Evolutionary conservation across 495 filamentous ascomycete species (phyloP).

Genomic region (Chaetomium cochliodes): DNA sequence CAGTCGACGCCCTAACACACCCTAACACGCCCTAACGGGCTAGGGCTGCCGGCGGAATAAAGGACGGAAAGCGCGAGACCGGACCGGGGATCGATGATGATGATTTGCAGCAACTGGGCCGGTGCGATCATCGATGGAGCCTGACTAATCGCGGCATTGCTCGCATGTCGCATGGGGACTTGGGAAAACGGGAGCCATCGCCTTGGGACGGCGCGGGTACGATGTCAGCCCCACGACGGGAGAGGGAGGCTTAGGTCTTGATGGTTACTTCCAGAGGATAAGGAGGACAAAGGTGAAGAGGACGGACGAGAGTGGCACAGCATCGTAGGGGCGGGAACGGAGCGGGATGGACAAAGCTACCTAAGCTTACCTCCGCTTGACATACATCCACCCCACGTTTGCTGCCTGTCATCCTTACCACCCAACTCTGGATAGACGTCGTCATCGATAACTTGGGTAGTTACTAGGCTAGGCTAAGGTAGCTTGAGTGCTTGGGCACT

Average conservation of each 20-base stretch:
- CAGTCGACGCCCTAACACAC: conserved; percentile 17
- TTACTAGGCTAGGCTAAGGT: no score
- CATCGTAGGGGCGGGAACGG: not conserved
- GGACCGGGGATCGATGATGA: not conserved
- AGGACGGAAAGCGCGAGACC: not conserved
- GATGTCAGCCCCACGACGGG: not conserved
- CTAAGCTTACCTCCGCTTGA: not conserved
- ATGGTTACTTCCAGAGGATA: no score
- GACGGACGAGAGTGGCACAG: no score
- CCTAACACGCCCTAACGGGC: not conserved
- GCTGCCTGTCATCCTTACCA: no score
- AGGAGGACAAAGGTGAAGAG: no score
- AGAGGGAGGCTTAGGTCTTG: not conserved
- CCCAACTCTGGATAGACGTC: no score
- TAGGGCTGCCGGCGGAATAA: not conserved
- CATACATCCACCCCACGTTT: no score
- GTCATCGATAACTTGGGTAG: no score
- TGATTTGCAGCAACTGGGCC: not conserved
- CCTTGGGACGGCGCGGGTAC: not conserved
- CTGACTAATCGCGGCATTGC: not conserved
- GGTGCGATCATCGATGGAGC: not conserved
- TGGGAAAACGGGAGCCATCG: not conserved
- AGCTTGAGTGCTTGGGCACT: no score
- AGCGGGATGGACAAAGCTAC: conserved; percentile 1
- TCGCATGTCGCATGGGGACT: no score